Conservation (phyloP, 1,139 yeast species). For the Diutina ranongensis region DNA sequence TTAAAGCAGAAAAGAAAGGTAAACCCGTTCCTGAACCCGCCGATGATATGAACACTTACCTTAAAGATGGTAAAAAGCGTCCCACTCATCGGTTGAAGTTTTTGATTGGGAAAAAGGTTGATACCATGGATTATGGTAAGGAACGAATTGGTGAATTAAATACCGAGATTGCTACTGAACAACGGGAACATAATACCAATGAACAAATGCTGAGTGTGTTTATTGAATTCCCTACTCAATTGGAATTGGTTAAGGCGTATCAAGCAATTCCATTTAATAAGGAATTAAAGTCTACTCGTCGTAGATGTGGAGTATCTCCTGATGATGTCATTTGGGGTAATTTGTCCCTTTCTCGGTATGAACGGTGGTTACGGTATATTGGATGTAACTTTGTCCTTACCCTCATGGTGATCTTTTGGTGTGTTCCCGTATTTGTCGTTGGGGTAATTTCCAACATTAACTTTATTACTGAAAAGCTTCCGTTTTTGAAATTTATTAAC, state of each 20-base stretch:
- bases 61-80: conserved; percentile 52
- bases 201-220: conserved; percentile 38
- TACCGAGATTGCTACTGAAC: conserved; percentile 40
- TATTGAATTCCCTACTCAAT: conserved; percentile 60
- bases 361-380: conserved; percentile 47
- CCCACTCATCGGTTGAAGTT: conserved; percentile 52
- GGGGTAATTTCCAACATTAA: conserved; percentile 70
- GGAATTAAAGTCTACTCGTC: conserved; percentile 34
- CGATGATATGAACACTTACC: conserved; percentile 42
- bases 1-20: conserved; percentile 47
- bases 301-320: conserved; percentile 48
- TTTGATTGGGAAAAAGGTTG: conserved; percentile 37
- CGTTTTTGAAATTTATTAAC: conserved; percentile 51
- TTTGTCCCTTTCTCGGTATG: conserved; percentile 78
- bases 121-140: conserved; percentile 47
- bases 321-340: conserved; percentile 56
- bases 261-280: conserved; percentile 46
- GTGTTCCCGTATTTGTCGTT: conserved; percentile 76
- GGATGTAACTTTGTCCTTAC: conserved; percentile 50
- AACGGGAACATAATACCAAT: conserved; percentile 29
- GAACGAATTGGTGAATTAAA: conserved; percentile 45
- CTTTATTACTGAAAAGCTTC: conserved; percentile 47
- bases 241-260: conserved; percentile 58
- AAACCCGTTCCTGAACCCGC: conserved; percentile 42
- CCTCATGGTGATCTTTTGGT: conserved; percentile 63